Evolutionary conservation across 495 filamentous ascomycete genomes (phyloP).

Genomic region (Penicillium coffeae): DNA sequence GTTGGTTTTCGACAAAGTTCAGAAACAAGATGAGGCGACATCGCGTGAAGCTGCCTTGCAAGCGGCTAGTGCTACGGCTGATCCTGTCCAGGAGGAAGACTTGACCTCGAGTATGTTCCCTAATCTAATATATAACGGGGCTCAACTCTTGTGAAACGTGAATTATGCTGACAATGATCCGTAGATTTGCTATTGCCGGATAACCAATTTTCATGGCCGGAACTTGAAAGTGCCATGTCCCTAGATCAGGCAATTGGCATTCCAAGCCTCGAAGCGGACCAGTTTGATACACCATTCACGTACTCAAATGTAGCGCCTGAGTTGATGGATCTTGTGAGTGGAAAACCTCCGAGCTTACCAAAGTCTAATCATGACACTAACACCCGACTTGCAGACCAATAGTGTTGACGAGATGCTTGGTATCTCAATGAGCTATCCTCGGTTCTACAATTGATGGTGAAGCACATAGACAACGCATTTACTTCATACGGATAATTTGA

Average conservation of each 20-base stretch:
- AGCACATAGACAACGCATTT: background rate
- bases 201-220: background rate
- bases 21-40: constrained; percentile 4
- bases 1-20: constrained; percentile 65
- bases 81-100: background rate
- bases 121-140: too few species aligned
- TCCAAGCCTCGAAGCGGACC: background rate
- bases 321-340: constrained; percentile 7
- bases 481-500: too few species aligned
- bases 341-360: too few species aligned
- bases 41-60: background rate
- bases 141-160: too few species aligned
- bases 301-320: constrained; percentile 1
- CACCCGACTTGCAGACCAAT: constrained; percentile 2
- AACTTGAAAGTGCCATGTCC: constrained; percentile 4
- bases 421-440: constrained; percentile 9
- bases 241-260: constrained; percentile 4
- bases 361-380: too few species aligned
- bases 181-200: background rate
- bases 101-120: background rate
- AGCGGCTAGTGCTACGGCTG: background rate
- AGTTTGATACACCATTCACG: background rate
- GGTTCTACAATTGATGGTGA: background rate
- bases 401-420: constrained; percentile 13
- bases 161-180: background rate